These are phyloP conservation scores for Sechiopsis laciniata DNA, from an alignment of 306 rosid species.

Conservation along the genomic window DNA sequence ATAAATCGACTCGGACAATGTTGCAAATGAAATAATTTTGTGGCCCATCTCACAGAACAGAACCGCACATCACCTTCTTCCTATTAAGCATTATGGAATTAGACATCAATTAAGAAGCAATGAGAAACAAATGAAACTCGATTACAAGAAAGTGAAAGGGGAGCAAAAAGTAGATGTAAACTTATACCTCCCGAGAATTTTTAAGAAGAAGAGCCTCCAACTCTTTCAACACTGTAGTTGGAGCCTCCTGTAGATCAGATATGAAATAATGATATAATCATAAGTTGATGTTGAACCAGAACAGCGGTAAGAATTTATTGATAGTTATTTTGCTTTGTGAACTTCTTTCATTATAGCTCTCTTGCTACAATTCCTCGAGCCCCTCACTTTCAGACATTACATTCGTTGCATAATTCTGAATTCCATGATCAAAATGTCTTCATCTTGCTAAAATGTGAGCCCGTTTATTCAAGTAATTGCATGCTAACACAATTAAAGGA, in stretches of 20 bases:
- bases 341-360: neutral
- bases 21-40: constrained; percentile 65
- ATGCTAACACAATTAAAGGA: neutral
- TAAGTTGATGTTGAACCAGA: constrained; percentile 1
- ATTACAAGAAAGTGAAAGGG: constrained; percentile 11
- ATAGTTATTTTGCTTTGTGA: neutral
- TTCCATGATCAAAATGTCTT: neutral
- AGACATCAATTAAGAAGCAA: constrained; percentile 15
- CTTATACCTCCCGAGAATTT: constrained; percentile 64
- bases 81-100: constrained; percentile 41
- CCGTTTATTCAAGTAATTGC: constrained; percentile 3
- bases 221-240: constrained; percentile 57
- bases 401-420: neutral
- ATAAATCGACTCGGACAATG: constrained; percentile 89
- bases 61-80: constrained; percentile 87
- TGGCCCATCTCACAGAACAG: constrained; percentile 90
- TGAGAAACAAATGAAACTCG: neutral
- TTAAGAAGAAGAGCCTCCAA: constrained; percentile 70
- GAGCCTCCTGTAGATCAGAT: constrained; percentile 57
- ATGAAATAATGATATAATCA: constrained; percentile 23
- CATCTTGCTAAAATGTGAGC: neutral
- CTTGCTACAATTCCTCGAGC: neutral
- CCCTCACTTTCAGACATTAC: neutral
- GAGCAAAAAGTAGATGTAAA: neutral
- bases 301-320: neutral